These are phyloP conservation scores for Cantharellus cinnabarinus DNA, from an alignment of 768 basidiomycete genomes.

Conservation along the genomic window DNA sequence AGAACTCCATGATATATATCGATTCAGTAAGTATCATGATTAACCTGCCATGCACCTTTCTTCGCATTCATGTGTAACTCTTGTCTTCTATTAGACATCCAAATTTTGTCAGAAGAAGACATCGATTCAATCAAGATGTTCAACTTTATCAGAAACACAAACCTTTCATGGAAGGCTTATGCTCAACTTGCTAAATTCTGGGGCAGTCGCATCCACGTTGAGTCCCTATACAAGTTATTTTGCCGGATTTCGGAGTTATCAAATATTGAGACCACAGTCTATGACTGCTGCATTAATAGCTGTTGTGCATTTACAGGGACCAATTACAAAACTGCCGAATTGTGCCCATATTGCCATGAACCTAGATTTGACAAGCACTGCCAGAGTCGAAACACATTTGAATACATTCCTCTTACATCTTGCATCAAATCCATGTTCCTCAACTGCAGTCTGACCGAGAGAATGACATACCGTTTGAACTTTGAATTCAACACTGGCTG, in stretches of 20 bases:
- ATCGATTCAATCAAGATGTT: neutral
- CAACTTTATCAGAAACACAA: neutral
- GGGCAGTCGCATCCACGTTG: neutral
- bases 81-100: neutral
- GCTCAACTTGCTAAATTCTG: neutral
- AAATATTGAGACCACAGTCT: conserved; percentile 16
- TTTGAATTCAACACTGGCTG: conserved; percentile 10
- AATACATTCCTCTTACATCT: conserved; percentile 23
- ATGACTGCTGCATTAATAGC: conserved; percentile 26
- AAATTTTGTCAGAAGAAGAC: neutral
- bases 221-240: neutral
- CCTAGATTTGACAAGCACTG: conserved; percentile 12
- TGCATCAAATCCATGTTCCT: conserved; percentile 16
- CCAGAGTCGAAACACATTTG: conserved; percentile 14
- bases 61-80: too few relatives aligned
- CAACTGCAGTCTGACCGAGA: conserved; percentile 9
- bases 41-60: too few relatives aligned
- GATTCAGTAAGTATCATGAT: too few relatives aligned
- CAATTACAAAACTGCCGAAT: conserved; percentile 11
- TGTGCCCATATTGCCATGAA: conserved; percentile 21
- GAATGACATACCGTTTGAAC: conserved; percentile 16
- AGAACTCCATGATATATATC: too few relatives aligned
- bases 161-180: neutral
- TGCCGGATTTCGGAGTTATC: neutral
- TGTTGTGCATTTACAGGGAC: conserved; percentile 21